A percentile compares a stretch with the other conserved stretches of the same genome.
Conservation (phyloP, 2,329 filamentous ascomycete genomes). For the Tolypocladium ovalisporum region DNA sequence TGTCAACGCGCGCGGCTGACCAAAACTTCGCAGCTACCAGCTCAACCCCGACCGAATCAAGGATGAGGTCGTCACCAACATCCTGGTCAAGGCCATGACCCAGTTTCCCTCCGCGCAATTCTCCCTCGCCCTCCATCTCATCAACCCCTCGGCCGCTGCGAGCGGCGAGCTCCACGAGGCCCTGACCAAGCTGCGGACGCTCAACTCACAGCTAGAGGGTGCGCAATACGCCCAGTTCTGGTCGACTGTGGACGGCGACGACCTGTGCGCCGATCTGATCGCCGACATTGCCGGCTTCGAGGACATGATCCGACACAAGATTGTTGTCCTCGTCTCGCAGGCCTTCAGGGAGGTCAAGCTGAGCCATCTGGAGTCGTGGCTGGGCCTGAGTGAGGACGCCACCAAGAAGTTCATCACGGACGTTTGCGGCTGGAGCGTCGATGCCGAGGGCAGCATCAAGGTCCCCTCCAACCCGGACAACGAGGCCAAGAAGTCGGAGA, state of each 20-base stretch:
- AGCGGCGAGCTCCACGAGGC: conserved; percentile 76
- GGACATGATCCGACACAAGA: conserved; percentile 81
- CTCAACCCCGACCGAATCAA: conserved; percentile 98
- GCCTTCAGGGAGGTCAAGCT: conserved; percentile 64
- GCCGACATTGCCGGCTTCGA: conserved; percentile 94
- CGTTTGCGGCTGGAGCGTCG: conserved; percentile 78
- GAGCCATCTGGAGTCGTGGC: conserved; percentile 60
- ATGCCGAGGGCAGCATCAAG: conserved; percentile 53
- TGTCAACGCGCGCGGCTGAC: background rate
- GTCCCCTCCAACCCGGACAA: conserved; percentile 94
- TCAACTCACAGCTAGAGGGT: conserved; percentile 80
- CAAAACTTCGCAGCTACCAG: conserved; percentile 62
- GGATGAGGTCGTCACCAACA: conserved; percentile 96
- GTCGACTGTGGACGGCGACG: conserved; percentile 83
- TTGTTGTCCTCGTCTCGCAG: conserved; percentile 78
- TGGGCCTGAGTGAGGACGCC: conserved; percentile 57
- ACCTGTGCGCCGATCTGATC: conserved; percentile 89
- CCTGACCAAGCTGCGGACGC: conserved; percentile 71
- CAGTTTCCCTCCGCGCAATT: conserved; percentile 96
- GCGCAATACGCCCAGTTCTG: conserved; percentile 91
- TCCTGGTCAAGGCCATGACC: conserved; percentile 95
- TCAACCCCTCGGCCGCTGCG: conserved; percentile 63
- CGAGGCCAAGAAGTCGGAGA: conserved; percentile 91
- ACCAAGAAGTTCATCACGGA: conserved; percentile 72
- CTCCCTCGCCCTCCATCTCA: conserved; percentile 84